phyloP scores from a whole-genome alignment of 495 filamentous ascomycete genomes.

The Neurospora africana region DNA sequence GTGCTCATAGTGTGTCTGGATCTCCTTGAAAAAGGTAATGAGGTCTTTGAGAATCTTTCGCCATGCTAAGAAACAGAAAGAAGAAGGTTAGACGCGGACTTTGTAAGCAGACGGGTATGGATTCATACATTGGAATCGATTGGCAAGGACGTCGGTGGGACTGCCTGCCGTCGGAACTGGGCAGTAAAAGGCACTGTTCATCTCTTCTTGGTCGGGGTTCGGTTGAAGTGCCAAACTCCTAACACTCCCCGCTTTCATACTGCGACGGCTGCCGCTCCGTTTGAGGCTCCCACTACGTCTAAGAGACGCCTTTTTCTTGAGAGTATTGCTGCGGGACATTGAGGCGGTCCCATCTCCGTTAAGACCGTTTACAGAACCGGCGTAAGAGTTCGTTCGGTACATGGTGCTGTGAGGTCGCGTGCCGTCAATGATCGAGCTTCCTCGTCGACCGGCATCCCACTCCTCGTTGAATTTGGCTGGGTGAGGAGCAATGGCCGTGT shows the following conservation, averaged over 20 bases:
- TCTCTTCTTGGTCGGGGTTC: constrained; percentile 52
- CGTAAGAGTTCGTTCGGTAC: constrained; percentile 34
- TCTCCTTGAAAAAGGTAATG: constrained; percentile 87
- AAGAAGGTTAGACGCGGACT: constrained; percentile 2
- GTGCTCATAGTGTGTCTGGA: constrained; percentile 82
- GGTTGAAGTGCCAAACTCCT: constrained; percentile 58
- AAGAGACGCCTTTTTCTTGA: constrained; percentile 79
- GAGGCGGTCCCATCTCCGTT: constrained; percentile 22
- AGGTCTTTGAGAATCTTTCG: constrained; percentile 90
- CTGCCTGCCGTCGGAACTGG: constrained; percentile 80
- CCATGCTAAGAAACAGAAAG: constrained; percentile 54
- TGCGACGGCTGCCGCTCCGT: constrained; percentile 65
- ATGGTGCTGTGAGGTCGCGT: constrained; percentile 27
- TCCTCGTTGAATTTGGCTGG: constrained; percentile 56
- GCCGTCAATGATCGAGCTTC: constrained; percentile 47
- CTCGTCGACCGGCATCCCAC: constrained; percentile 58
- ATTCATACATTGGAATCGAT: constrained; percentile 74
- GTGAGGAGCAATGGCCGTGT: constrained; percentile 12
- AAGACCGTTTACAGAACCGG: constrained; percentile 29
- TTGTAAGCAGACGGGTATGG: neutral
- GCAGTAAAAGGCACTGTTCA: constrained; percentile 75
- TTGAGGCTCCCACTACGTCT: constrained; percentile 63
- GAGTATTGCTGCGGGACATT: constrained; percentile 62
- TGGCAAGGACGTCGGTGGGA: constrained; percentile 82
- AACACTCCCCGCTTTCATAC: constrained; percentile 71